These are phyloP conservation scores for Lactifluus hygrophoroides DNA, from an alignment of 768 basidiomycete genomes.

Conservation along the genomic window DNA sequence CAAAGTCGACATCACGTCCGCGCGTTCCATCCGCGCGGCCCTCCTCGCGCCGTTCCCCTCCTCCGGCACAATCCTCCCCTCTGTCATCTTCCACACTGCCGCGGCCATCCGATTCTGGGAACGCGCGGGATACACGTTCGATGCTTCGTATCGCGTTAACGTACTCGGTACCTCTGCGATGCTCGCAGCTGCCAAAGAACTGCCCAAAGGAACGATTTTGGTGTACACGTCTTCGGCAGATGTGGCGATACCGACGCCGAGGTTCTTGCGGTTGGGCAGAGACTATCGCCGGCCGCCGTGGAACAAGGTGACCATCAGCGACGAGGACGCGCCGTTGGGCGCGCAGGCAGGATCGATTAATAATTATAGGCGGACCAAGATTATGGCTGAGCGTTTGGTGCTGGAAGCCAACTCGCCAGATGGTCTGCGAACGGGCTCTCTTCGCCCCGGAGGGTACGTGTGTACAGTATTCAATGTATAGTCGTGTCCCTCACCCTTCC, in stretches of 20 bases:
- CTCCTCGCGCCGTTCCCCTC: slow-evolving; percentile 24
- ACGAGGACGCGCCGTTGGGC: slow-evolving; percentile 41
- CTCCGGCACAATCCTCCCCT: slow-evolving; percentile 15
- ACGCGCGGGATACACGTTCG: slow-evolving; percentile 20
- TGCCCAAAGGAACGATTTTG: slow-evolving; percentile 31
- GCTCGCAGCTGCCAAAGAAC: slow-evolving; percentile 32
- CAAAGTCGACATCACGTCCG: slow-evolving; percentile 28
- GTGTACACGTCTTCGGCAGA: slow-evolving; percentile 43
- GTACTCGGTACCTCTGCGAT: slow-evolving; percentile 40
- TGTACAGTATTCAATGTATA: no score
- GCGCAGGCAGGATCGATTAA: slow-evolving; percentile 32
- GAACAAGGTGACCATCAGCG: slow-evolving; percentile 29
- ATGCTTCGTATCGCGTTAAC: slow-evolving; percentile 34
- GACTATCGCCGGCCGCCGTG: slow-evolving; percentile 14
- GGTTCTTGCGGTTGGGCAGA: slow-evolving; percentile 28
- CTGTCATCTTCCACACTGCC: slow-evolving; percentile 23
- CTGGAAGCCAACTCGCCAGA: slow-evolving; percentile 42
- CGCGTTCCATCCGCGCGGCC: slow-evolving; percentile 24
- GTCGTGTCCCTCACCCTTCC: no score
- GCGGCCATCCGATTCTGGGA: slow-evolving; percentile 24
- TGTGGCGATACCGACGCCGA: slow-evolving; percentile 34
- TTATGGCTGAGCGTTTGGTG: slow-evolving; percentile 44
- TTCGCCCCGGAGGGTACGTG: slow-evolving; percentile 30
- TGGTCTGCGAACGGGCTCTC: slow-evolving; percentile 37
- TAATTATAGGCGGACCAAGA: slow-evolving; percentile 49